Evolutionary conservation across 805 yeast species (phyloP), one percentile per base, ranked within the genome.

Genomic region (Schizosaccharomyces japonicus): DNA sequence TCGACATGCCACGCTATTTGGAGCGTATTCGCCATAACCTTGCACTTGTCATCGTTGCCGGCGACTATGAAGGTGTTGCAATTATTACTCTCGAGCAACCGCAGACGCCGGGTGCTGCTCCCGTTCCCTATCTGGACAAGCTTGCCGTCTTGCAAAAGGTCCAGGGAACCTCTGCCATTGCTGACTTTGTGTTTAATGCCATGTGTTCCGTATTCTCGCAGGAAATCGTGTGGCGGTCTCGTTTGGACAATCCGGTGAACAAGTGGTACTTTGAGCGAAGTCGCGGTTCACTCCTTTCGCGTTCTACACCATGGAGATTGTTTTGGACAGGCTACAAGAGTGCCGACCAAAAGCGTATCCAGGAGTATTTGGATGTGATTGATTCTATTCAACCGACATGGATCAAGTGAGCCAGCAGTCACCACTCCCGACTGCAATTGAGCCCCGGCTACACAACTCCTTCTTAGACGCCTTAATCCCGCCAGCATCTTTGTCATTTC

Each of bases 11-110:
- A 0, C 76, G 73, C 52, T 90, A 85, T 57, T 61, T 83, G 23
- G 50, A 64, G 2, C 65, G 98, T 47, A 69, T 90, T 32, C 69
- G 75, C 51, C 67, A 73, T 1, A 66, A 66, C 1, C 66, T 87
- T 3, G 85, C 95, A 0, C 78, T 80, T 0, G 60, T 90, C 8
- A 76, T 90, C 13, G 70, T 90, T 11, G 82, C 87, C 2, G 96
- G 96, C 0, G 90, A 87, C 57, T 90, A 90, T 59, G 95, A 85
- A 53, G 96, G 96, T 2, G 84, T 82, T 15, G 95, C 96, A 0
- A 78, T 90, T 13, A 70, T 87, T 31, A 90, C 98, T 0, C 78
- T 82, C 73, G 98, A 87, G 55, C 49, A 52, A 39, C 50, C 59
- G 1, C 57, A 60, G 3, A 50, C 57, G 1, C 65, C 65, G 5